phyloP scores from a whole-genome alignment of 345 rosid genomes.

The Gossypium raimondii region DNA sequence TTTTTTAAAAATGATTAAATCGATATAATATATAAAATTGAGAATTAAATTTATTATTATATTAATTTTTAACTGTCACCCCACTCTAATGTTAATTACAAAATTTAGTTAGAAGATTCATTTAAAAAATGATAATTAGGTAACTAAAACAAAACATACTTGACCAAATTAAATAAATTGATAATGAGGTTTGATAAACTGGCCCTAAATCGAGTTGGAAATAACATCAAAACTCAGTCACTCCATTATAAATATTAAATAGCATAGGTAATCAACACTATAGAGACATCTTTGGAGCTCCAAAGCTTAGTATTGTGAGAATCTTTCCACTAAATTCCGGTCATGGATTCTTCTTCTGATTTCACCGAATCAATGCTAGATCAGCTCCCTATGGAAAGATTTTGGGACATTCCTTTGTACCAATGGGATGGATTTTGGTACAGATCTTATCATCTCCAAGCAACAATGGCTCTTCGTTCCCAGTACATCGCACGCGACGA shows the following conservation, averaged over 20 bases:
- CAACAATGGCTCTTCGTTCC: constrained; percentile 16
- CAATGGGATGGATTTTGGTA: constrained; percentile 23
- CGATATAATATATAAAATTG: too few species aligned
- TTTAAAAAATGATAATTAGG: too few species aligned
- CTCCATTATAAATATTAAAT: too few species aligned
- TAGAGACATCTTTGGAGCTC: neutral
- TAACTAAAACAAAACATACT: too few species aligned
- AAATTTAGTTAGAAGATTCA: too few species aligned
- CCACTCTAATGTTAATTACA: accelerated
- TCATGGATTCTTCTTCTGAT: constrained; percentile 6
- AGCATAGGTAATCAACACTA: neutral
- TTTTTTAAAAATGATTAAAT: too few species aligned
- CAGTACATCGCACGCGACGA: constrained; percentile 16
- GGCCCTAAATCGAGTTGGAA: too few species aligned
- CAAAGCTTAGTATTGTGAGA: neutral
- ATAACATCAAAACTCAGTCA: too few species aligned
- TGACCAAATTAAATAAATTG: too few species aligned
- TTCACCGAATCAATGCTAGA: neutral
- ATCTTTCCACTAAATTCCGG: neutral
- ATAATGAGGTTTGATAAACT: neutral
- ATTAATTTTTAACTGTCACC: accelerated
- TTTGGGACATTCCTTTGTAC: constrained; percentile 23
- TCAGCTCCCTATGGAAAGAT: constrained; percentile 18
- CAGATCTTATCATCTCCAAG: constrained; percentile 17
- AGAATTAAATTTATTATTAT: too few species aligned